Conservation (phyloP, 2,329 filamentous ascomycete species). For the Blastomyces percursus region DNA sequence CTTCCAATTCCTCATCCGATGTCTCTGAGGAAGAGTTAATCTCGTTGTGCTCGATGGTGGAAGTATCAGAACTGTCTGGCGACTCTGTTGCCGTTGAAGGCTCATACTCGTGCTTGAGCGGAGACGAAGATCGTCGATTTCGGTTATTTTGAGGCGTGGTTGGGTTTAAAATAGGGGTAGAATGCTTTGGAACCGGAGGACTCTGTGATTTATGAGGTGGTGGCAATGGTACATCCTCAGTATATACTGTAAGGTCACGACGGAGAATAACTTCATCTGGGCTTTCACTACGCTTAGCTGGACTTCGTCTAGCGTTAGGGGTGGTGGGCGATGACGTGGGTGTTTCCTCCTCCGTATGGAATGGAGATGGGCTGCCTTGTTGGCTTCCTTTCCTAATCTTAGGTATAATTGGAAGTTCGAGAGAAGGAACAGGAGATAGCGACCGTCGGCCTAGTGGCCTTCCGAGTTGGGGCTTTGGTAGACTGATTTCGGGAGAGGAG, state of each 20-base stretch:
- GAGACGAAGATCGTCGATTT: constrained; percentile 72
- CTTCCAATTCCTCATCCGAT: constrained; percentile 49
- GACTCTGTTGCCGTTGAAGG: constrained; percentile 63
- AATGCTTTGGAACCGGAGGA: constrained; percentile 27
- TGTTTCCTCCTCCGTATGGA: constrained; percentile 11
- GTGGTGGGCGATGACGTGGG: constrained; percentile 17
- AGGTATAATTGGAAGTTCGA: constrained; percentile 35
- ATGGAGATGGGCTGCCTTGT: constrained; percentile 21
- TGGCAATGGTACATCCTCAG: constrained; percentile 32
- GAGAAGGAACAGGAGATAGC: constrained; percentile 39
- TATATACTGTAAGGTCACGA: constrained; percentile 7
- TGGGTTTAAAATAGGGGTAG: constrained; percentile 40
- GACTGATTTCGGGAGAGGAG: background rate
- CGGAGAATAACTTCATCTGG: constrained; percentile 15
- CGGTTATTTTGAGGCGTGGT: constrained; percentile 33
- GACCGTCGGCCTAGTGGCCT: constrained; percentile 26
- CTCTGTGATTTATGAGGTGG: constrained; percentile 46
- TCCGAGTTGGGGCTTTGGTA: constrained; percentile 18
- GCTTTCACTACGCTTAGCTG: constrained; percentile 20
- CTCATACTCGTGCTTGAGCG: constrained; percentile 92
- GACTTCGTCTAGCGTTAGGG: constrained; percentile 17
- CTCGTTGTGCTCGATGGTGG: constrained; percentile 45
- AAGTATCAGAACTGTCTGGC: constrained; percentile 43
- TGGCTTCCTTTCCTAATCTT: constrained; percentile 32
- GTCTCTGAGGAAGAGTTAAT: constrained; percentile 38